Evolutionary conservation across 164 flowering plant genomes (phyloP).

Genomic region (Brasenia schreberi): DNA sequence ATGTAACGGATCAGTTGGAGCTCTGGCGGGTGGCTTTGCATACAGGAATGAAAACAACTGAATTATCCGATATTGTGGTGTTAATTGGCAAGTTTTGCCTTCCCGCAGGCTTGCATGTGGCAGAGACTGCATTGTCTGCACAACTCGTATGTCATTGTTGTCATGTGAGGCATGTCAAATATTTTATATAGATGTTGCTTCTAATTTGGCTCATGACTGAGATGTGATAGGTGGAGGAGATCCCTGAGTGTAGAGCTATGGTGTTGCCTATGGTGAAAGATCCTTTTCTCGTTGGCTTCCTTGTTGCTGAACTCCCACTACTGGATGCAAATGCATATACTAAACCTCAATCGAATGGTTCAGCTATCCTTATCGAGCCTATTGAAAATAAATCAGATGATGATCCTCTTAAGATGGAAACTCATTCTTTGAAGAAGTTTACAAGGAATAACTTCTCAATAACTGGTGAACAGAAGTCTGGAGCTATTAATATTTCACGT

Average conservation of each 20-base stretch:
- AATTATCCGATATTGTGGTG: conserved; percentile 40
- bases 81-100: conserved; percentile 57
- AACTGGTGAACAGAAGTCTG: conserved; percentile 51
- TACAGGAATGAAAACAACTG: conserved; percentile 27
- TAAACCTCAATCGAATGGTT: conserved; percentile 10
- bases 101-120: conserved; percentile 68
- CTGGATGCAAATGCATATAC: conserved; percentile 14
- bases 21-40: conserved; percentile 51
- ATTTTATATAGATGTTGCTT: background rate
- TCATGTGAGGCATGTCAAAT: background rate
- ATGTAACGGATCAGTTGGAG: conserved; percentile 84
- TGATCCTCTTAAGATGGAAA: conserved; percentile 19
- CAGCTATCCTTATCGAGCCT: background rate
- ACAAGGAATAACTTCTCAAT: conserved; percentile 19
- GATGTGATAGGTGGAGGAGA: conserved; percentile 38
- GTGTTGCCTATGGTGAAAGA: conserved; percentile 91
- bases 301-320: conserved; percentile 80
- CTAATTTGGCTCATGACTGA: background rate
- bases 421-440: conserved; percentile 12
- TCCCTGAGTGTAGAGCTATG: conserved; percentile 53
- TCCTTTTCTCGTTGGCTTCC: conserved; percentile 89
- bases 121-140: conserved; percentile 71
- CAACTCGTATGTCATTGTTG: conserved; percentile 33
- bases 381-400: conserved; percentile 25
- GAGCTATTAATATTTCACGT: conserved; percentile 60